Evolutionary conservation across 176 grass and related monocot genomes (phyloP).

Genomic region (Musa beccarii): DNA sequence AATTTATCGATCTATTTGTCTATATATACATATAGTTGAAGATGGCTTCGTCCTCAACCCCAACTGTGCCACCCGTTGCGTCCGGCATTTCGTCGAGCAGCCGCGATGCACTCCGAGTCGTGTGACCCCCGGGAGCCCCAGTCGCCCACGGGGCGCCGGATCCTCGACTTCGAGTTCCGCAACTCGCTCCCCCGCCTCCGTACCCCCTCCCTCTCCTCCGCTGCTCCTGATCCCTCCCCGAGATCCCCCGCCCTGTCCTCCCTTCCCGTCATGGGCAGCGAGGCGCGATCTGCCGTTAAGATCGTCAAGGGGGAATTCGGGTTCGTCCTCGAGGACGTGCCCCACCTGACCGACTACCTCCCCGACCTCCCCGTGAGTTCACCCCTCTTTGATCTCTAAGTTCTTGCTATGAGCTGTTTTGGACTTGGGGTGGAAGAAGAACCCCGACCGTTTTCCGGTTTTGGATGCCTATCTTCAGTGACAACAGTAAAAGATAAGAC

Average conservation of each 20-base stretch:
- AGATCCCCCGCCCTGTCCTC: background rate
- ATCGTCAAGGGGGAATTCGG: constrained; percentile 58
- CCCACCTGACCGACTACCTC: constrained; percentile 78
- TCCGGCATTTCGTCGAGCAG: background rate
- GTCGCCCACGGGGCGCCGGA: constrained; percentile 6
- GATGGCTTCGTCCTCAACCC: background rate
- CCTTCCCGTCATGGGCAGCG: background rate
- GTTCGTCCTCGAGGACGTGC: constrained; percentile 91
- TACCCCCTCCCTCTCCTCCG: background rate
- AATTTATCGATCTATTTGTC: background rate
- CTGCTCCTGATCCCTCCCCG: background rate
- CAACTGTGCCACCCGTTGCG: background rate
- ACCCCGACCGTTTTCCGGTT: background rate
- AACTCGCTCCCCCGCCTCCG: constrained; percentile 6
- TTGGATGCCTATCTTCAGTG: background rate
- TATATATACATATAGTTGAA: background rate
- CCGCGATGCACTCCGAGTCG: background rate
- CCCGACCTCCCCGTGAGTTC: constrained; percentile 54
- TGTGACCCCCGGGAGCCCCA: background rate
- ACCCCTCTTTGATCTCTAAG: background rate
- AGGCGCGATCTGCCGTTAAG: constrained; percentile 18
- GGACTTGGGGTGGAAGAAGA: background rate
- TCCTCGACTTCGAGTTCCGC: constrained; percentile 10
- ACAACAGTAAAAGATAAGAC: background rate
- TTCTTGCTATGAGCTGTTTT: background rate